Conservation (phyloP, 805 yeast species). For the Sugiyamaella qingdaonensis region DNA sequence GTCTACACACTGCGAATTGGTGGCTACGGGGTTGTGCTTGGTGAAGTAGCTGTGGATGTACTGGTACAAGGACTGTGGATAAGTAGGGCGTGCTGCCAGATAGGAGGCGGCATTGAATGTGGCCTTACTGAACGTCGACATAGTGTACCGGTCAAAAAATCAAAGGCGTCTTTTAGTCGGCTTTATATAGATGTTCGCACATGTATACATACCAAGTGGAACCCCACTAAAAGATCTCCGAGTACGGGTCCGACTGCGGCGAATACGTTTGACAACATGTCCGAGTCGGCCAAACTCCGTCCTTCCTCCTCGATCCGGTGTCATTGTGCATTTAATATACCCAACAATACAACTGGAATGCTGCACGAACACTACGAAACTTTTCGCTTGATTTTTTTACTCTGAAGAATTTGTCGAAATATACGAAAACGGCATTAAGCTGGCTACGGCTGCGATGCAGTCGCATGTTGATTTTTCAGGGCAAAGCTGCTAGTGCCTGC, state of each 20-base stretch:
- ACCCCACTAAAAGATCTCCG: too few relatives aligned
- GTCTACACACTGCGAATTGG: constrained; percentile 48
- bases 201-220: too few relatives aligned
- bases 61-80: constrained; percentile 50
- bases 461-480: neutral
- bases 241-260: too few relatives aligned
- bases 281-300: too few relatives aligned
- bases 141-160: constrained; percentile 22
- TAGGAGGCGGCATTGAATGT: constrained; percentile 53
- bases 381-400: too few relatives aligned
- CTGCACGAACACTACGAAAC: too few relatives aligned
- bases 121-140: constrained; percentile 60
- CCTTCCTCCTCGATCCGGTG: neutral
- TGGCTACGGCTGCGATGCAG: neutral
- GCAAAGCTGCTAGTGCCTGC: neutral
- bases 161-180: too few relatives aligned
- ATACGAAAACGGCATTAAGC: too few relatives aligned
- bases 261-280: too few relatives aligned
- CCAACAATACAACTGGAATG: neutral
- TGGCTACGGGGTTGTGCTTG: constrained; percentile 25
- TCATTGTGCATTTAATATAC: neutral
- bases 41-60: constrained; percentile 42
- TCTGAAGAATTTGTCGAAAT: too few relatives aligned
- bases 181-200: too few relatives aligned
- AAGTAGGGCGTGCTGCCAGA: constrained; percentile 59